Percentiles rank a stretch among this genome's conserved stretches.
Evolutionary conservation across 2,329 filamentous ascomycete species (phyloP).

Genomic region (Colletotrichum plurivorum): DNA sequence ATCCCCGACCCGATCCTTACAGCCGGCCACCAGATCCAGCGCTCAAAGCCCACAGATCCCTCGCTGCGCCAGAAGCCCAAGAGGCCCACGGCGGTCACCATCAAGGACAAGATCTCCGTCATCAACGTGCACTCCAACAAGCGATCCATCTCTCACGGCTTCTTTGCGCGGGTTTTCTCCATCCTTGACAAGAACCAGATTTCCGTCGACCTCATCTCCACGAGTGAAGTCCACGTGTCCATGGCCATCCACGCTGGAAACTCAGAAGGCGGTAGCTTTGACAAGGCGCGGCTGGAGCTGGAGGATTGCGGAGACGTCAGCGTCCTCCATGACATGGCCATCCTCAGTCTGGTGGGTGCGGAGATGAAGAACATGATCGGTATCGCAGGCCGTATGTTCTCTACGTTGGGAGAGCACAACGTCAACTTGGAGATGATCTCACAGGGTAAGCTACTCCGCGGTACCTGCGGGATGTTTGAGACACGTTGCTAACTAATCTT

Average conservation of each 20-base stretch:
- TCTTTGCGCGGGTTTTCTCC: slow-evolving; percentile 93
- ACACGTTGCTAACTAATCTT: slow-evolving; percentile 46
- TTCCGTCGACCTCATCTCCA: slow-evolving; percentile 96
- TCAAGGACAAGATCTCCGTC: slow-evolving; percentile 96
- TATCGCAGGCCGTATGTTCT: slow-evolving; percentile 95
- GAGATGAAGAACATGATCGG: slow-evolving; percentile 99
- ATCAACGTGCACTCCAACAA: slow-evolving; percentile 99
- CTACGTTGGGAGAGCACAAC: slow-evolving; percentile 90
- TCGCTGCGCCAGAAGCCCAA: slow-evolving; percentile 73
- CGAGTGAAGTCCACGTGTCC: slow-evolving; percentile 95
- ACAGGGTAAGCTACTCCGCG: slow-evolving; percentile 75
- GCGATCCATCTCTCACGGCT: slow-evolving; percentile 94
- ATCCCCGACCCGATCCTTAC: slow-evolving; percentile 78
- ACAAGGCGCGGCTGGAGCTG: slow-evolving; percentile 79
- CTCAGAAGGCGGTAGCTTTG: slow-evolving; percentile 72
- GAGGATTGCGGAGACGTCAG: slow-evolving; percentile 90
- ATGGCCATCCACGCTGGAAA: slow-evolving; percentile 93
- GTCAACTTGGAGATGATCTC: slow-evolving; percentile 99
- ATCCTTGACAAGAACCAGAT: slow-evolving; percentile 90
- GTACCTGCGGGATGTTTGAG: slow-evolving; percentile 60
- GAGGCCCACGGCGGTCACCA: slow-evolving; percentile 90
- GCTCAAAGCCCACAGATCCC: slow-evolving; percentile 58
- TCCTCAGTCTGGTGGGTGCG: slow-evolving; percentile 92
- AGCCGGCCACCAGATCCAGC: slow-evolving; percentile 71
- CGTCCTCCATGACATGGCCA: slow-evolving; percentile 92